These are phyloP conservation scores for Aspergillus fumigatus DNA, from an alignment of 2,329 filamentous ascomycete species.

Conservation along the genomic window DNA sequence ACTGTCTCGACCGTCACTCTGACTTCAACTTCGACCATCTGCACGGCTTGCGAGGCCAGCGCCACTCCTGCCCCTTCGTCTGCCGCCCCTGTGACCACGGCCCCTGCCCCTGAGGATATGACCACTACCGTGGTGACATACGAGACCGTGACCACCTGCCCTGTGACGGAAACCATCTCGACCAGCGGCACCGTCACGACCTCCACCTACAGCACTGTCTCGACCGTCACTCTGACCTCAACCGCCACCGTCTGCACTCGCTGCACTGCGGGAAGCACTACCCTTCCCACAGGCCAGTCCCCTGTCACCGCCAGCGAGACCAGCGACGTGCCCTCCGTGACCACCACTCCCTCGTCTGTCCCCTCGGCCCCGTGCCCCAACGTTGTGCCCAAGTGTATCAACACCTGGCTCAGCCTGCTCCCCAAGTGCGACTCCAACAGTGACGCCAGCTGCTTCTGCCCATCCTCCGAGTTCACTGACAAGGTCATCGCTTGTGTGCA, in stretches of 20 bases:
- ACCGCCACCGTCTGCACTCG: constrained; percentile 17
- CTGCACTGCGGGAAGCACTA: background rate
- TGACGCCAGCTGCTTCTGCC: constrained; percentile 82
- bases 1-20: constrained; percentile 51
- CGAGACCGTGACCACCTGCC: constrained; percentile 29
- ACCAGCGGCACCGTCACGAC: constrained; percentile 48
- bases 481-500: constrained; percentile 78
- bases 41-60: constrained; percentile 15
- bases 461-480: constrained; percentile 67
- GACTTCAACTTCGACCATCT: constrained; percentile 25
- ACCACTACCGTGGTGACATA: constrained; percentile 24
- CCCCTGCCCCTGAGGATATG: constrained; percentile 8
- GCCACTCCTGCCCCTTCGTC: constrained; percentile 11
- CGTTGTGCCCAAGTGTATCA: constrained; percentile 81
- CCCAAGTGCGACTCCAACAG: constrained; percentile 79
- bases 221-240: constrained; percentile 36
- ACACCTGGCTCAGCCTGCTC: constrained; percentile 72
- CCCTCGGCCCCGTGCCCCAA: constrained; percentile 51
- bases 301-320: constrained; percentile 1
- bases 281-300: constrained; percentile 4
- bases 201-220: constrained; percentile 54
- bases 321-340: background rate
- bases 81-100: constrained; percentile 7
- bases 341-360: constrained; percentile 22
- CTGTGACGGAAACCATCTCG: constrained; percentile 32